Evolutionary conservation across 768 basidiomycete species (phyloP).

Genomic region (Clavulina sp.): DNA sequence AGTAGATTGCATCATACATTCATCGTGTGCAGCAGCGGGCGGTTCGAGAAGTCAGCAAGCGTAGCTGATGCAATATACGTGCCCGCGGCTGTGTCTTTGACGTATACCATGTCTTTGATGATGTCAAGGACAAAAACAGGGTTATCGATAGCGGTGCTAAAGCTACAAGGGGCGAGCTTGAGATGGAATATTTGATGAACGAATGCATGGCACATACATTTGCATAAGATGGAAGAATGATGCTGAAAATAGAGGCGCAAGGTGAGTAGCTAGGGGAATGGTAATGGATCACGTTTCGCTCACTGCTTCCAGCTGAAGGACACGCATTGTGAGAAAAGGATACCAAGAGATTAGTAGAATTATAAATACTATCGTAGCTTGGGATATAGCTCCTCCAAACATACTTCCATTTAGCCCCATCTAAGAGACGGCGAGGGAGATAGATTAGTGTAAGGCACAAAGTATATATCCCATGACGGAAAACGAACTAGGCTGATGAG

Average conservation of each 20-base stretch:
- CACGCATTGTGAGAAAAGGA: neutral
- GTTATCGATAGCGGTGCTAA: neutral
- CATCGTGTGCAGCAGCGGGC: neutral
- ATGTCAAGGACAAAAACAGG: neutral
- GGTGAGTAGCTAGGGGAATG: too few species aligned
- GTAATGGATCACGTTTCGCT: too few species aligned
- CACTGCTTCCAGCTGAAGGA: neutral
- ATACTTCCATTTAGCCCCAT: neutral
- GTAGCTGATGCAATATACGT: neutral
- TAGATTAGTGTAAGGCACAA: neutral
- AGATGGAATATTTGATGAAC: neutral
- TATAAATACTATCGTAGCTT: neutral
- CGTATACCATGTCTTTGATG: neutral
- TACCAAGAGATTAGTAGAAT: neutral
- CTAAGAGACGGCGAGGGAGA: too few species aligned
- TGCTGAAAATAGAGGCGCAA: too few species aligned
- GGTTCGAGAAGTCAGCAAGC: neutral
- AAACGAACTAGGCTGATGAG: neutral
- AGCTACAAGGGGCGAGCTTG: neutral
- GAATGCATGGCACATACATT: constrained; percentile 1
- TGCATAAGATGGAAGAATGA: constrained; percentile 8
- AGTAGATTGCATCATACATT: too few species aligned
- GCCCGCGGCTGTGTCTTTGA: neutral
- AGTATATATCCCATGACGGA: neutral
- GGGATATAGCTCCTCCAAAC: neutral